phyloP scores from a whole-genome alignment of 129 eudicot genomes.

The Helianthus annuus region HanXRQr2.0-SUNRISE NC_035437.2:163976782-163977281 shows the following conservation, averaged over 20 bases:
- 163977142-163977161: constrained; percentile 12
- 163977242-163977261: no score
- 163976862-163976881: constrained; percentile 3
- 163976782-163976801: neutral
- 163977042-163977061: constrained; percentile 96
- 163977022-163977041: constrained; percentile 74
- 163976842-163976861: neutral
- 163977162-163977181: constrained; percentile 20
- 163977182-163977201: neutral
- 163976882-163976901: constrained; percentile 10
- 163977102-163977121: constrained; percentile 68
- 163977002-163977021: constrained; percentile 42
- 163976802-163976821: neutral
- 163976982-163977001: neutral
- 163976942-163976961: neutral
- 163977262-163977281: constrained; percentile 21
- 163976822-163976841: constrained; percentile 4
- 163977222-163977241: constrained; percentile 16
- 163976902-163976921: neutral
- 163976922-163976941: constrained; percentile 1
- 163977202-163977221: neutral
- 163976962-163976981: neutral
- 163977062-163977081: constrained; percentile 91
- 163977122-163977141: constrained; percentile 58
- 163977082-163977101: constrained; percentile 68